Conservation (phyloP, 148 eudicot genomes). For the Amaranthus palmeri region DNA sequence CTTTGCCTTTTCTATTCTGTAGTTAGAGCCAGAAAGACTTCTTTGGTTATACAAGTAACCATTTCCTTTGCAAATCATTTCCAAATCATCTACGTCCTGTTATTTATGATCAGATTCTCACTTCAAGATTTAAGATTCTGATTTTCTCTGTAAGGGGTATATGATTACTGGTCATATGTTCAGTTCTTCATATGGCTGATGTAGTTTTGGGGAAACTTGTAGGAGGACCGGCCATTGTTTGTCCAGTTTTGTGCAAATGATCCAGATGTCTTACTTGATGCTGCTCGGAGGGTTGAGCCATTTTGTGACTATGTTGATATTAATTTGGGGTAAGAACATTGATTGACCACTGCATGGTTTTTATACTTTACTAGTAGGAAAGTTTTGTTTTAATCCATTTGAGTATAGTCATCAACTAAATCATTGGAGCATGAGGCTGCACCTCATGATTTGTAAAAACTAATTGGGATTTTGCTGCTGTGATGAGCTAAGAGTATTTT, state of each 20-base stretch:
- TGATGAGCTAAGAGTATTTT: not conserved
- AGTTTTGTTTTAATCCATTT: not conserved
- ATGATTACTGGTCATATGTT: not conserved
- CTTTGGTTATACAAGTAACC: not conserved
- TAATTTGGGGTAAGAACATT: conserved; percentile 66
- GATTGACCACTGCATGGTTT: not conserved
- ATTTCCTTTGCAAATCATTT: not conserved
- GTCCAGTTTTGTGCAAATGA: conserved; percentile 97
- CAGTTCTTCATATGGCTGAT: not conserved
- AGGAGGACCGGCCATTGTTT: conserved; percentile 96
- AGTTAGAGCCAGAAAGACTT: not conserved
- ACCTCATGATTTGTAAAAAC: not conserved
- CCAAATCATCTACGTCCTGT: not conserved
- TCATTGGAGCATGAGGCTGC: not conserved
- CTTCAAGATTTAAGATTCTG: not conserved
- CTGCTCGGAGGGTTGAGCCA: conserved; percentile 76
- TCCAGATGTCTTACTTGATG: conserved; percentile 77
- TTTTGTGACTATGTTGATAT: conserved; percentile 95
- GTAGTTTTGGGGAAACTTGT: conserved; percentile 18
- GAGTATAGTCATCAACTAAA: not conserved
- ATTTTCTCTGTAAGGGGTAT: not conserved
- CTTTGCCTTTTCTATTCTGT: not conserved
- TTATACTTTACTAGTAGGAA: not conserved
- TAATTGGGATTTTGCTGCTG: not conserved
- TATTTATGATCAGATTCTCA: not conserved